Evolutionary conservation across 176 grass and related monocot genomes (phyloP), one percentile per base, ranked within the genome.

Genomic region (Triticum turgidum): DNA sequence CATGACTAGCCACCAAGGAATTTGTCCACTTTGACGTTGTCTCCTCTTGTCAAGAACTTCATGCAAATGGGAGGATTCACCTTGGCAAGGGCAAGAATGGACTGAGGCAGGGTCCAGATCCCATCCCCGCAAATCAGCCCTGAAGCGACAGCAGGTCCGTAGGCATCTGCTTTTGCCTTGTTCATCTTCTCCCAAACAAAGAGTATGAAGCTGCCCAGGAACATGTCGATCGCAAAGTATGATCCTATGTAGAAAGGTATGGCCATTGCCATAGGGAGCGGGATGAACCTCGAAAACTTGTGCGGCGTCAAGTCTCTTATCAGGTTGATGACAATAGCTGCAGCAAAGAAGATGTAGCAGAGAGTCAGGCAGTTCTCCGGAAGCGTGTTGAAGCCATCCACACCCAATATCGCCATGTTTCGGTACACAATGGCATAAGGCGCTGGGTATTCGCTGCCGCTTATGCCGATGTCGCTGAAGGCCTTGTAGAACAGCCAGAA

Each of bases 401-500:
- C 91, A 9, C 96, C 93, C 4, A 98, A 79, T 76, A 98, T 94
- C 33, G 96, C 96, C 78, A 98, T 98, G 86, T 95, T 95, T 74
- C 96, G 91, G 86, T 98, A 98, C n/a, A 98, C 91, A 42, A 93
- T 91, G 27, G 93, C 96, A 29, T 95, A 98, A 6, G 96, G 96
- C 11, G 96, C 96, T n/a, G 96, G 96, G 71, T 98, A 98, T 30
- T 93, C 89, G 3, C 73, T 89, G 62, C 91, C 75, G 6, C 80
- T 88, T 15, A 39, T 21, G 14, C 96, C 96, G 17, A 98, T 92
- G 67, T 93, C 86, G 22, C 79, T 24, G 78, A 95, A 98, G 7
- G 96, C 93, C 84, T 98, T 98, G 89, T 93, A 95, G 86, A 98
- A 98, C 32, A 98, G 81, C 93, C 93, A 98, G 87, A 98, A 98